Evolutionary conservation across 2,329 filamentous ascomycete species (phyloP), one percentile per base, ranked within the genome.

Genomic region (Fusarium oligoseptatum): DNA sequence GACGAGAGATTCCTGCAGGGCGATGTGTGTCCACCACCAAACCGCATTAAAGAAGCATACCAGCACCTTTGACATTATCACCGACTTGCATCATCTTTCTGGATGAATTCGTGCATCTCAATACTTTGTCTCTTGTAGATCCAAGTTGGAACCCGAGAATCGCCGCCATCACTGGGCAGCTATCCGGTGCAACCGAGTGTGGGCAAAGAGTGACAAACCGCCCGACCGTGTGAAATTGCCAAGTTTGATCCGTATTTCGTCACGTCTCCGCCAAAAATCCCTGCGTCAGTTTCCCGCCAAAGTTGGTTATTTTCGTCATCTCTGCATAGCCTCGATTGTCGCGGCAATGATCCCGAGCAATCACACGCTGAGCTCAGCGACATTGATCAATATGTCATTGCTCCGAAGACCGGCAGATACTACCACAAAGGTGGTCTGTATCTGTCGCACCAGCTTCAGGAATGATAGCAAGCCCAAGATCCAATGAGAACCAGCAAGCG

Each of bases 401-500:
- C 52, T 60, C 27, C 29, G 10, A 55, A 37, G 61, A 60, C 66
- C 36, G 68, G 43, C 48, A 52, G 17, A 52, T 32, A 55, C n/a
- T 20, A 17, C 56, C 29, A 17, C 48, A 37, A 20, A 55, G 27
- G 4, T 22, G 20, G 24, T 34, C 15, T n/a, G 32, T 34, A 32
- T 29, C 57, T 45, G 17, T 57, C 32, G 12, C 32, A 29, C 50
- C 17, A 56, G 48, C 24, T 4, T 24, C n/a, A 68, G 72, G 76
- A 77, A 78, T 78, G 76, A 60, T 52, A 57, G 36, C 29, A 32
- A 27, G 36, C 58, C 37, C 60, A 57, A 64, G 52, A 27, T n/a
- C 55, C 57, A 56, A 56, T 14, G 20, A 68, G 67, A 66, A 66
- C 58, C 45, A 74, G 64, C 67, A 76, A 76, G 70, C 62, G 75